Percentiles rank a stretch among this genome's conserved stretches.
phyloP scores from a whole-genome alignment of 1,139 yeast genomes.

The Sugiyamaella sp. region DNA sequence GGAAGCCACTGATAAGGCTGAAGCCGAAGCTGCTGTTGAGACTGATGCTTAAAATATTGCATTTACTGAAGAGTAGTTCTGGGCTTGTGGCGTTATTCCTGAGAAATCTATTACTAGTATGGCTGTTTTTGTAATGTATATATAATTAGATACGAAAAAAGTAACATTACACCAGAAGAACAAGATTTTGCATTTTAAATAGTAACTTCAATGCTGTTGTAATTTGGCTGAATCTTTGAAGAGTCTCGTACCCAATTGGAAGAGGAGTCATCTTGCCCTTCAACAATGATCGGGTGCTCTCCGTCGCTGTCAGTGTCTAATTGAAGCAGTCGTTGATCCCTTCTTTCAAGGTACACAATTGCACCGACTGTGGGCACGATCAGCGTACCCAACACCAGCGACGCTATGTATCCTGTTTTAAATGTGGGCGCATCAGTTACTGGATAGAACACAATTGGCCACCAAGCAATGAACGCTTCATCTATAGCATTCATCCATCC shows the following conservation, averaged over 20 bases:
- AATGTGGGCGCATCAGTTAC: constrained; percentile 28
- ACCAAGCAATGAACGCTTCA: constrained; percentile 30
- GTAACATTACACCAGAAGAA: no score
- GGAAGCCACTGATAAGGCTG: constrained; percentile 22
- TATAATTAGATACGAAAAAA: constrained; percentile 13
- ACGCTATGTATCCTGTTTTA: constrained; percentile 25
- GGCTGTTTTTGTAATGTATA: constrained; percentile 15
- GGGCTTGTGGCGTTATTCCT: background rate
- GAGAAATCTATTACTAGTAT: constrained; percentile 6
- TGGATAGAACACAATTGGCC: constrained; percentile 29
- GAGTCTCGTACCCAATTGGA: background rate
- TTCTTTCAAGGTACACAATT: constrained; percentile 25
- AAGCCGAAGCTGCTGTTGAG: constrained; percentile 18
- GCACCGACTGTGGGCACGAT: constrained; percentile 28
- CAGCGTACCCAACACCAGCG: constrained; percentile 25
- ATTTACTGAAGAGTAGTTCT: background rate
- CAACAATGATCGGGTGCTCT: background rate
- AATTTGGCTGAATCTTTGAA: background rate
- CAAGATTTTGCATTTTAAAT: no score
- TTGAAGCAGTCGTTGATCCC: constrained; percentile 14
- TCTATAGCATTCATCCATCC: constrained; percentile 31
- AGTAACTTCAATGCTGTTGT: background rate
- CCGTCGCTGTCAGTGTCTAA: constrained; percentile 10
- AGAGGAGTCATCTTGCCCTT: background rate
- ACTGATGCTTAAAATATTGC: constrained; percentile 5